Evolutionary conservation across 345 rosid genomes (phyloP).

Genomic region (Syzygium aqueum): DNA sequence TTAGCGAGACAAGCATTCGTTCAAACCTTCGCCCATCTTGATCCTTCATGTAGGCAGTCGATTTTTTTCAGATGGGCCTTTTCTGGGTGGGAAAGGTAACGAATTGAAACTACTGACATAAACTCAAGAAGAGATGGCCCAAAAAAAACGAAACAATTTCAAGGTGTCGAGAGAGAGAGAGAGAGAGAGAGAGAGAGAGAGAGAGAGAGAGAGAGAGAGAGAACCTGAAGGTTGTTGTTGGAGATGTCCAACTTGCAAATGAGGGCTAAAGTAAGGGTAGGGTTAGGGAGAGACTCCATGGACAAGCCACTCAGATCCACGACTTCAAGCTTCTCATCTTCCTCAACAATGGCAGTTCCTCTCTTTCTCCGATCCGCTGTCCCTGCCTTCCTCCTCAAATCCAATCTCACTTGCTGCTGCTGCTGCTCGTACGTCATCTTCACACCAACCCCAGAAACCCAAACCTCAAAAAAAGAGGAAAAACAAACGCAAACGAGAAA

Average conservation of each 20-base stretch:
- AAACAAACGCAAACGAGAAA: background rate
- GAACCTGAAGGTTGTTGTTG: slow-evolving; percentile 78
- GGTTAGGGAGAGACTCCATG: slow-evolving; percentile 45
- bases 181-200: background rate
- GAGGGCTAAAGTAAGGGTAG: slow-evolving; percentile 44
- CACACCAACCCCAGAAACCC: background rate
- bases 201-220: background rate
- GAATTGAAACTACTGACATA: background rate
- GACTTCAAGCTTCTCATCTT: slow-evolving; percentile 33
- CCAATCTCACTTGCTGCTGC: slow-evolving; percentile 4
- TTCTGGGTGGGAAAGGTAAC: background rate
- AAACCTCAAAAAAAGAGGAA: background rate
- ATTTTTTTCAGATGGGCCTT: background rate
- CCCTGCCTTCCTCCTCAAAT: slow-evolving; percentile 1
- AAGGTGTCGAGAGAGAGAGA: background rate
- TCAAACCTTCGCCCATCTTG: background rate
- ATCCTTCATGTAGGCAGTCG: background rate
- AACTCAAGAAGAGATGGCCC: background rate
- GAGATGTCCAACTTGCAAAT: slow-evolving; percentile 75
- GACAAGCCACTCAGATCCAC: slow-evolving; percentile 66
- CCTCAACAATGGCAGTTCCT: background rate
- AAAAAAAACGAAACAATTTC: background rate
- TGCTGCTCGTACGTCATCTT: slow-evolving; percentile 30
- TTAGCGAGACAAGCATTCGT: background rate
- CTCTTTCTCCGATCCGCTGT: background rate